Evolutionary conservation across 495 filamentous ascomycete species (phyloP), one percentile per base, ranked within the genome.

Genomic region (Aspergillus incahuasiensis): DNA sequence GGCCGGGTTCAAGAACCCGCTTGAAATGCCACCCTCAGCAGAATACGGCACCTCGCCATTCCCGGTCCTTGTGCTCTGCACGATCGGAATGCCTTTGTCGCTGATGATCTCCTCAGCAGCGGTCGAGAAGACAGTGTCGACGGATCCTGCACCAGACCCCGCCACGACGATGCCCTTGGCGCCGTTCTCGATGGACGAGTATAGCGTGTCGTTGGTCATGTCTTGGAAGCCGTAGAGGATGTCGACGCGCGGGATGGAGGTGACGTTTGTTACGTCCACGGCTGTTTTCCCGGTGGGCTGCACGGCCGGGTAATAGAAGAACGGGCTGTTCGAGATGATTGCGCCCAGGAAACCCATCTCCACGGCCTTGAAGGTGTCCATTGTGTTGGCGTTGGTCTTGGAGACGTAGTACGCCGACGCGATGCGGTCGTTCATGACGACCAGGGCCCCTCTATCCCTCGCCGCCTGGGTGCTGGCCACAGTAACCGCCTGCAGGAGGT

Each of bases 351-450:
- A 73, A 2, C 75, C 75, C 55, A 69, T 68, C 62, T 80, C 77
- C 19, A 62, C 56, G 0, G 68, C 68, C 60, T 68, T 74, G 70
- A 81, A 81, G 18, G 78, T 79, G 58, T 81, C 77, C 39, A 79
- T 63, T 30, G 72, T 67, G 58, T 81, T 81, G 22, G 76, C 74
- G 52, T 79, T 75, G 19, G 68, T 79, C 63, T 81, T 81, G 52
- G 76, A 72, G n/a, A 69, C 73, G 48, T 69, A 80, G 58, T 66
- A 77, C 5, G 78, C 75, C 5, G 62, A 69, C 9, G 66, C 66
- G 58, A 79, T 79, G 45, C 78, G 75, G 52, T 80, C 77, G 60
- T 80, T 80, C 61, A 79, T 60, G n/a, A 74, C 72, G 30, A 79
- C 70, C 68, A 80, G 70, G 2, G 75, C 66, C 34, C 75, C 75